Evolutionary conservation across 495 filamentous ascomycete species (phyloP), one percentile per base, ranked within the genome.

Genomic region (Talaromyces ruber): DNA sequence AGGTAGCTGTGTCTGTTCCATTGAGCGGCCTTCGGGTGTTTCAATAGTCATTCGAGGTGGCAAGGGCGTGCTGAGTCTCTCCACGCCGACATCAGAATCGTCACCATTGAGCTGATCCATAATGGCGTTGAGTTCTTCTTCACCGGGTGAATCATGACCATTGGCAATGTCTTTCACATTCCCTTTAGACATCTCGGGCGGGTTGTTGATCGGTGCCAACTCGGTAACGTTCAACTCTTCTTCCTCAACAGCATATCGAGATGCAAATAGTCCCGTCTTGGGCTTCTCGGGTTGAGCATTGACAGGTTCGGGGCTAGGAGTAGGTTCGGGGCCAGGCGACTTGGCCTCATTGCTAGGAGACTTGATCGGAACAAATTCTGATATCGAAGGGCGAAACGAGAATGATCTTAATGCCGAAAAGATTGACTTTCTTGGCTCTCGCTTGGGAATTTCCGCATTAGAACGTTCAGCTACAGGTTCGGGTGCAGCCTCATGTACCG

Each of bases 91-190:
- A 61, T 87, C 84, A 0, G 88, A 87, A 62, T 88, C 86, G 30
- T 79, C 82, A 52, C 84, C 79, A 68, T 92, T 88, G 58, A 96
- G 79, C 54, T 91, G 87, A 18, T 86, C 85, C 90, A 96, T 94
- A 58, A 96, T 80, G 26, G 84, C 89, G 72, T 96, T 91, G 64
- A 95, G 86, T 69, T 95, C 91, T 60, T 88, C 86, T 63, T 89
- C 88, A 47, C 88, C 85, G 24, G 84, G 84, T 0, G 76, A 77
- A 21, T 74, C 75, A 5, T 70, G 63, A 9, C 62, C 73, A 22
- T 12, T 24, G 29, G 28, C 24, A 7, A 56, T n/a, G 55, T 3
- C 21, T 22, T 71, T 68, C 24, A 65, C 58, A n/a, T 64, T 56
- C 26, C 68, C 64, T 6, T 63, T 32, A 37, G 68, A 28, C 14